Evolutionary conservation across 345 rosid species (phyloP).

Genomic region (Corchorus capsularis): DNA sequence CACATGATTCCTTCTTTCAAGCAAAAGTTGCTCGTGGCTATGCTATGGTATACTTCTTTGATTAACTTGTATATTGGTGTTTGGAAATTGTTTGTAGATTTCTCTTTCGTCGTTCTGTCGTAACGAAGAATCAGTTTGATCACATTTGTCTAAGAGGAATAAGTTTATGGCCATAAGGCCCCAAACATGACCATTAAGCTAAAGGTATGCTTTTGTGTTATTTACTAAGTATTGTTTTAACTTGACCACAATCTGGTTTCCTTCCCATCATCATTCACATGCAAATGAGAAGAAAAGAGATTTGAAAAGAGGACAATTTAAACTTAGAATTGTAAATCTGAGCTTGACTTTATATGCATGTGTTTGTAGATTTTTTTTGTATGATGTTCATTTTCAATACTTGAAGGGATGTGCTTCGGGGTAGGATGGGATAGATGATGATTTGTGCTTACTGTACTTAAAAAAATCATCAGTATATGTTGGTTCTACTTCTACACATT

Average conservation of each 20-base stretch:
- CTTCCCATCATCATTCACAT: background rate
- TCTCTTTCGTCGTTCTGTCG: background rate
- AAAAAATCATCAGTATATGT: background rate
- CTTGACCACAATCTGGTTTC: background rate
- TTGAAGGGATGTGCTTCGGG: background rate
- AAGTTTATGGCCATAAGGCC: background rate
- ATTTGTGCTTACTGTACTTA: background rate
- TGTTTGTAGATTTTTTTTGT: background rate
- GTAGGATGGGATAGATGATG: too few relatives aligned
- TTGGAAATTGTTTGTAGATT: background rate
- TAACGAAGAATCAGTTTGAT: background rate
- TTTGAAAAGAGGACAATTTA: background rate
- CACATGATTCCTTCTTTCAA: constrained; percentile 93
- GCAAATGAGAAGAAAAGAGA: background rate
- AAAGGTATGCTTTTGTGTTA: background rate
- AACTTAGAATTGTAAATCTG: background rate
- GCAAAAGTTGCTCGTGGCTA: constrained; percentile 93
- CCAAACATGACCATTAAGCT: background rate
- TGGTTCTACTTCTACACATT: constrained; percentile 1
- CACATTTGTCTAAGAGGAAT: background rate
- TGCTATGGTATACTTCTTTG: constrained; percentile 58
- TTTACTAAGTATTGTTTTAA: background rate
- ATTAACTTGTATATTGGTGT: constrained; percentile 1
- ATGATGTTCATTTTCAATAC: background rate
- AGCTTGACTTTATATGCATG: background rate